Evolutionary conservation across 2,329 filamentous ascomycete genomes (phyloP).

Genomic region (Cercospora sp.): DNA sequence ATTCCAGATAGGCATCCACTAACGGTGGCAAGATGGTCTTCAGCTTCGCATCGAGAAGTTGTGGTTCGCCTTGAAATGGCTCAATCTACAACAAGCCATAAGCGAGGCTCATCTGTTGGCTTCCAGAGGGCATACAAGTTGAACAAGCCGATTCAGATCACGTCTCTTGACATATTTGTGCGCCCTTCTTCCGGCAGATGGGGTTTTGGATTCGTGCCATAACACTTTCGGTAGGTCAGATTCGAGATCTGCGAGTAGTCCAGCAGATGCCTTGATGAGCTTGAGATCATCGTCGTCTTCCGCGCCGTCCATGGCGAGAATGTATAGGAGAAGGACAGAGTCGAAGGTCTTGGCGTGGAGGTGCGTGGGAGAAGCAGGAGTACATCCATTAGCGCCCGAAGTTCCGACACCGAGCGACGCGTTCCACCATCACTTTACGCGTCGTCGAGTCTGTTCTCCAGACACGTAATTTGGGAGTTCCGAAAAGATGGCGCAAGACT

Average conservation of each 20-base stretch:
- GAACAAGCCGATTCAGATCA: constrained; percentile 46
- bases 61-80: constrained; percentile 91
- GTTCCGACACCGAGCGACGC: constrained; percentile 5
- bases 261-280: constrained; percentile 46
- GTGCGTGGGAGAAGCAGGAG: background rate
- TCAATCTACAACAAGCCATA: constrained; percentile 59
- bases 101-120: constrained; percentile 15
- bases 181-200: constrained; percentile 30
- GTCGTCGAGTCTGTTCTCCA: constrained; percentile 3
- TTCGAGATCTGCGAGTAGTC: constrained; percentile 38
- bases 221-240: constrained; percentile 49
- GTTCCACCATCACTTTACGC: constrained; percentile 12
- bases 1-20: constrained; percentile 72
- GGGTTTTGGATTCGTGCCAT: constrained; percentile 38
- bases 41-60: constrained; percentile 84
- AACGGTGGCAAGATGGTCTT: constrained; percentile 72
- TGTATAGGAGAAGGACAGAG: background rate
- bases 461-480: background rate
- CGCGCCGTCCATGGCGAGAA: constrained; percentile 18
- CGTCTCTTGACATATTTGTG: constrained; percentile 43
- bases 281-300: constrained; percentile 49
- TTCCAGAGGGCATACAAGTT: constrained; percentile 33
- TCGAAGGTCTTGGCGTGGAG: constrained; percentile 1
- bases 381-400: constrained; percentile 1
- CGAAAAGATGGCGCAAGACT: constrained; percentile 51